Evolutionary conservation across 2,329 filamentous ascomycete species (phyloP), one percentile per base, ranked within the genome.

Genomic region (Ophiocordyceps sinensis): DNA sequence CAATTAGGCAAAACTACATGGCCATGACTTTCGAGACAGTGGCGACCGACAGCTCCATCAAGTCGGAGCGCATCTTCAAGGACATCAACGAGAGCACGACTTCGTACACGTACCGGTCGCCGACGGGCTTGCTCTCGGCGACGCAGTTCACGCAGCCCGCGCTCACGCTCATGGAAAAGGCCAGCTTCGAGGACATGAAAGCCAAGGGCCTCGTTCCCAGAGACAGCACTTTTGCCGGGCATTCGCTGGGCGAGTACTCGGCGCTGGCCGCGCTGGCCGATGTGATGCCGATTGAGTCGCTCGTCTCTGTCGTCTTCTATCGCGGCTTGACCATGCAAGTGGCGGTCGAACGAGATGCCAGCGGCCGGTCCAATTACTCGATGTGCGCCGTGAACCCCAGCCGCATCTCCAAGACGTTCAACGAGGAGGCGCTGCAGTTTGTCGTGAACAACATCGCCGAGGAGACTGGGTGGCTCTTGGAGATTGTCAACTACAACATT

Each of bases 21-120:
- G 81, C 89, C 45, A 98, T 98, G 91, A 96, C 89, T 38, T 98
- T 96, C 64, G 91, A 98, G 70, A 93, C 89, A n/a, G 87, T 98
- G 41, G 83, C 82, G 44, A 69, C 85, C 2, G 91, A 98, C 60
- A 91, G 91, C 23, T 77, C 77, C 30, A 87, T 94, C 68, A 96
- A 95, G 66, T 95, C 91, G 0, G 91, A 98, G 72, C 94, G 89
- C 67, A 98, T 98, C 59, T 98, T 98, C 76, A 96, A 98, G 71
- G 88, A 94, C 55, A 88, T 98, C 53, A 77, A 82, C 54, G 91
- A 96, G 66, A 81, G 73, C 58, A 96, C 89, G 2, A 85, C 84
- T 6, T 96, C 85, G 0, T 98, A 98, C 72, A 98, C 91, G 2
- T 98, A 96, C 72, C 78, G 84, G 44, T 98, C 91, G 12, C 91